Evolutionary conservation across 1,284 basidiomycete genomes (phyloP).

Genomic region (Xerocomus nothofagi): DNA sequence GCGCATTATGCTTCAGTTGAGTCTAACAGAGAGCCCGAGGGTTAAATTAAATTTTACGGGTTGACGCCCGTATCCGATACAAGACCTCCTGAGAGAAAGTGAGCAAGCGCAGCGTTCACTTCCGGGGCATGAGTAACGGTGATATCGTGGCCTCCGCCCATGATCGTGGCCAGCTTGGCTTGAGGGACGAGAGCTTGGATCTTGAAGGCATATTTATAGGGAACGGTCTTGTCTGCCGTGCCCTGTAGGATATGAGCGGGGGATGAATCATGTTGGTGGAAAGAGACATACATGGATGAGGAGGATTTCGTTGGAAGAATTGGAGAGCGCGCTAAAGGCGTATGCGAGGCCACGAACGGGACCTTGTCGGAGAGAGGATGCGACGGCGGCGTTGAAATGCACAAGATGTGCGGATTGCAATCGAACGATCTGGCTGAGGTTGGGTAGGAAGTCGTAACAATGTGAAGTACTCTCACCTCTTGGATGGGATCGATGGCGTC

Average conservation of each 20-base stretch:
- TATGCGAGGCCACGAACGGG: constrained; percentile 59
- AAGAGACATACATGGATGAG: constrained; percentile 57
- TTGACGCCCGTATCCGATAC: background rate
- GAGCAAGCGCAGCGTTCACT: constrained; percentile 41
- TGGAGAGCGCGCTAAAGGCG: constrained; percentile 52
- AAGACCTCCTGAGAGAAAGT: constrained; percentile 37
- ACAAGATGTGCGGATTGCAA: constrained; percentile 72
- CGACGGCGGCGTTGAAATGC: constrained; percentile 69
- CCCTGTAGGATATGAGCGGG: constrained; percentile 44
- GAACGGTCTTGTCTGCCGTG: constrained; percentile 63
- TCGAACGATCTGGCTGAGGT: constrained; percentile 51
- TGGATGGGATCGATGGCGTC: constrained; percentile 36
- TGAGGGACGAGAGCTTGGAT: constrained; percentile 55
- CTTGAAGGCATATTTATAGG: constrained; percentile 55
- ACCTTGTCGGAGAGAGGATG: constrained; percentile 71
- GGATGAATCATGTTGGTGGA: background rate
- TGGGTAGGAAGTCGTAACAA: background rate
- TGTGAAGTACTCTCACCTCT: constrained; percentile 33
- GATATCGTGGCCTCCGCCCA: constrained; percentile 64
- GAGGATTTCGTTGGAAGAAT: constrained; percentile 50
- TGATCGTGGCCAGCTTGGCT: constrained; percentile 55
- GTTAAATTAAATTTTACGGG: background rate
- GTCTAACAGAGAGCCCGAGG: too few species aligned
- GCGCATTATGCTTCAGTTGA: constrained; percentile 1
- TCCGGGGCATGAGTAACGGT: constrained; percentile 54